These are phyloP conservation scores for Fagopyrum esculentum DNA, from an alignment of 148 eudicot species.

Conservation along the genomic window DNA sequence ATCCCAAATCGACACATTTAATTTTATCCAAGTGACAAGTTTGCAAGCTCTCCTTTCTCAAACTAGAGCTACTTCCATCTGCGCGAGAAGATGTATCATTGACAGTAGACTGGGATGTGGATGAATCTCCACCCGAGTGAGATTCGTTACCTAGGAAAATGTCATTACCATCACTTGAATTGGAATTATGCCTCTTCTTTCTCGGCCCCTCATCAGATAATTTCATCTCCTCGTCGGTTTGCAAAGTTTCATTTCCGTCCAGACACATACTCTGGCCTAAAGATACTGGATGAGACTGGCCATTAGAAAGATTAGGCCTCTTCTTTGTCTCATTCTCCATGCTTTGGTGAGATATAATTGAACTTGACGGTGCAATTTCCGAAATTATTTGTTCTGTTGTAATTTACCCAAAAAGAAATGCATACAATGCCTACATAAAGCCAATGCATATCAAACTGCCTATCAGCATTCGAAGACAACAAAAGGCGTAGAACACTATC, in stretches of 20 bases:
- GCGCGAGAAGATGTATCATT: neutral
- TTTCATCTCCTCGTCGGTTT: neutral
- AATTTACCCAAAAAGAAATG: neutral
- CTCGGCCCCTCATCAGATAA: neutral
- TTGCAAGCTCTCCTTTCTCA: neutral
- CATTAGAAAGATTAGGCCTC: neutral
- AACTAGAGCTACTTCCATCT: neutral
- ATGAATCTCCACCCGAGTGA: neutral
- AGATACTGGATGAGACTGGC: conserved; percentile 3
- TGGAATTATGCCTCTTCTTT: conserved; percentile 3
- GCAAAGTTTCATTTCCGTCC: neutral
- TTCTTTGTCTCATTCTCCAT: conserved; percentile 6
- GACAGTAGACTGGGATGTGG: neutral
- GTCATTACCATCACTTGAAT: neutral
- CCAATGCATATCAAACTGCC: neutral
- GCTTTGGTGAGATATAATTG: neutral
- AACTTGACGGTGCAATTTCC: neutral
- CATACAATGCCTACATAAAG: neutral
- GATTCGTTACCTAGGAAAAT: neutral
- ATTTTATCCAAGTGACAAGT: neutral
- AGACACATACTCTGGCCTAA: neutral
- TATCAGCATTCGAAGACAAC: neutral
- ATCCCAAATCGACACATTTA: neutral
- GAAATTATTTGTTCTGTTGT: neutral
- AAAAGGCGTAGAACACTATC: neutral